Percentiles rank a stretch among this genome's conserved stretches.
These are phyloP conservation scores for Phialophora expanda DNA, from an alignment of 2,329 filamentous ascomycete genomes.

Conservation along the genomic window DNA sequence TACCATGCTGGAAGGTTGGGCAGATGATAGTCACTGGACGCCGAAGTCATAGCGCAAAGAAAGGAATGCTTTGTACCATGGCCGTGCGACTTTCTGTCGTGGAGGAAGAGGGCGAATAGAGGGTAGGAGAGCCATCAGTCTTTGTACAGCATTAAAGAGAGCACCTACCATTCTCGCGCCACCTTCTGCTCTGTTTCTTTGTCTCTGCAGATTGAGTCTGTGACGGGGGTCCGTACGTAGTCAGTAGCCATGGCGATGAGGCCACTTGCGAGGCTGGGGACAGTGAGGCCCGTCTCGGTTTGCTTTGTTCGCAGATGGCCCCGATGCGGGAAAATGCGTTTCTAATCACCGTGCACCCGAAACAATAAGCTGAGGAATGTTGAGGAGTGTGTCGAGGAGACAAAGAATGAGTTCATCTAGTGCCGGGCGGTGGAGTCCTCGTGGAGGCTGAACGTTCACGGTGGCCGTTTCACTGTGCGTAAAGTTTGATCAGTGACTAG, in stretches of 20 bases:
- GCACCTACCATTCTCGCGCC: conserved; percentile 14
- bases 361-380: conserved; percentile 44
- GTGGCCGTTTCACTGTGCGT: conserved; percentile 10
- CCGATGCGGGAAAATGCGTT: conserved; percentile 44
- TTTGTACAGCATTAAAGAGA: conserved; percentile 32
- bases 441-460: conserved; percentile 14
- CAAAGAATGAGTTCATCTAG: conserved; percentile 36
- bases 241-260: conserved; percentile 20
- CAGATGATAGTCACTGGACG: conserved; percentile 31
- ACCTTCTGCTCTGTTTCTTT: conserved; percentile 22
- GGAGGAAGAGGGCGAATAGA: conserved; percentile 27
- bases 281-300: conserved; percentile 38
- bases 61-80: conserved; percentile 39
- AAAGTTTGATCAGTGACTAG: not conserved
- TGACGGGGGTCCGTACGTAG: conserved; percentile 14
- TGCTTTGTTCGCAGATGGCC: conserved; percentile 44
- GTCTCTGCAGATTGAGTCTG: conserved; percentile 20
- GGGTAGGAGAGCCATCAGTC: conserved; percentile 19
- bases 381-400: conserved; percentile 36
- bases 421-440: conserved; percentile 4
- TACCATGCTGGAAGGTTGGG: conserved; percentile 49
- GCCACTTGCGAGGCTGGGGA: conserved; percentile 28
- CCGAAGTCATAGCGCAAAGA: conserved; percentile 40
- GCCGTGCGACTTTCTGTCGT: conserved; percentile 31
- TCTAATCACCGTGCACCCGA: conserved; percentile 42